Evolutionary conservation across 352 stramenopile genomes (phyloP), one percentile per base, ranked within the genome.

Genomic region (Phytopythium sindhum): DNA sequence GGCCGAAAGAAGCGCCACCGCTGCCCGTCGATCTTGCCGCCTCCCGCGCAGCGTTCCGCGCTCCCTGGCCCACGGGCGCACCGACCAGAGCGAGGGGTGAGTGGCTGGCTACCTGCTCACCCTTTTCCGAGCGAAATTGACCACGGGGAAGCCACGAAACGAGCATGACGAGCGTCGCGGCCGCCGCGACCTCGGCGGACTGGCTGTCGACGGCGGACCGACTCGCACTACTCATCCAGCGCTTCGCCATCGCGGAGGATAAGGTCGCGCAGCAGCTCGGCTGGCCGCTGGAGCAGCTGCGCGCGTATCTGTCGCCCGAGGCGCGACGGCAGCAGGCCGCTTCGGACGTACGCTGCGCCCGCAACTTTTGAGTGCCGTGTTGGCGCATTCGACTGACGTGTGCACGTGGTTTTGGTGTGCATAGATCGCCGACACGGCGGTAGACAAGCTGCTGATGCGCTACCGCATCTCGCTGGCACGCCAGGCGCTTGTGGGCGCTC

Each of bases 391-490:
- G 23, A 31, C 11, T 60, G n/a, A 41, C 54, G 23, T 14, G 1
- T 35, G 2, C 6, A 10, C 21, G 19, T 8, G n/a, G n/a, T n/a
- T 50, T n/a, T 4, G 39, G 6, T 9, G 14, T 28, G 23, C 39
- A 12, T 33, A 60, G 83, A 77, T 85, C 54, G 73, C 76, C 56
- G 76, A 88, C 45, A 75, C 58, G n/a, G 80, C 74, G 2, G 80
- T 89, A 24, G 80, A 89, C 56, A 87, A 85, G 45, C 58, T 93
- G 31, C 61, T 93, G 44, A 81, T 83, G 69, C 69, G 74, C 29
- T 82, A 90, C 59, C 74, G 82, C 29, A 61, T 92, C 52, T 63
- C 65, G 10, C 54, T 83, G 35, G 77, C 79, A 19, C 77, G 70
- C 44, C 69, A 83, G 53, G 65, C 69, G 52, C 59, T 85, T 17